Conservation (phyloP, 768 basidiomycete species). For the Kwoniella sp. region DNA sequence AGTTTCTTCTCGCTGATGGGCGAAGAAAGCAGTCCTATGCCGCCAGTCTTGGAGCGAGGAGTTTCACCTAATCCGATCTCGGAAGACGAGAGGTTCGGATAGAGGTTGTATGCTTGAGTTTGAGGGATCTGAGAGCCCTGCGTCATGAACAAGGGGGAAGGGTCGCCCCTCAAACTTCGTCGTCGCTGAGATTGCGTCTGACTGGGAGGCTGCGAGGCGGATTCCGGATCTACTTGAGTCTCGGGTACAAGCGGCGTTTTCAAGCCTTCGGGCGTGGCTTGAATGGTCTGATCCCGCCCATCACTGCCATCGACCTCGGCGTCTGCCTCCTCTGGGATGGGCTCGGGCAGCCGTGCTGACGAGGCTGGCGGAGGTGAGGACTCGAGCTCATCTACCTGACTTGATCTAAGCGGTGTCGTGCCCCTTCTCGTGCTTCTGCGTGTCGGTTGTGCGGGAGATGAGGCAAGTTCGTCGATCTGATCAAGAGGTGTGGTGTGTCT, state of each 20-base stretch:
- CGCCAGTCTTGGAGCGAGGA: neutral
- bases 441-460: conserved; percentile 9
- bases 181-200: conserved; percentile 3
- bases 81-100: conserved; percentile 13
- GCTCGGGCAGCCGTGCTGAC: neutral
- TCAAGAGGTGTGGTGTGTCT: conserved; percentile 13
- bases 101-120: conserved; percentile 30
- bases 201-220: neutral
- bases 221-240: conserved; percentile 13
- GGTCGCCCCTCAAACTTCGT: neutral
- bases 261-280: neutral
- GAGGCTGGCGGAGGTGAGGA: conserved; percentile 15
- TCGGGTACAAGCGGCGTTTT: conserved; percentile 23
- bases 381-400: conserved; percentile 24
- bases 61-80: conserved; percentile 12
- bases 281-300: neutral
- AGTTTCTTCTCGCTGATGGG: conserved; percentile 7
- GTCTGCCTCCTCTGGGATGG: conserved; percentile 17
- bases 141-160: conserved; percentile 26
- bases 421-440: conserved; percentile 9
- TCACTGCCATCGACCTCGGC: neutral
- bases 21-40: conserved; percentile 7
- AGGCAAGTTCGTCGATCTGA: conserved; percentile 21
- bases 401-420: conserved; percentile 15
- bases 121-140: conserved; percentile 27